Evolutionary conservation across 345 rosid genomes (phyloP), one percentile per base, ranked within the genome.

Genomic region (Lepidium aucheri): DNA sequence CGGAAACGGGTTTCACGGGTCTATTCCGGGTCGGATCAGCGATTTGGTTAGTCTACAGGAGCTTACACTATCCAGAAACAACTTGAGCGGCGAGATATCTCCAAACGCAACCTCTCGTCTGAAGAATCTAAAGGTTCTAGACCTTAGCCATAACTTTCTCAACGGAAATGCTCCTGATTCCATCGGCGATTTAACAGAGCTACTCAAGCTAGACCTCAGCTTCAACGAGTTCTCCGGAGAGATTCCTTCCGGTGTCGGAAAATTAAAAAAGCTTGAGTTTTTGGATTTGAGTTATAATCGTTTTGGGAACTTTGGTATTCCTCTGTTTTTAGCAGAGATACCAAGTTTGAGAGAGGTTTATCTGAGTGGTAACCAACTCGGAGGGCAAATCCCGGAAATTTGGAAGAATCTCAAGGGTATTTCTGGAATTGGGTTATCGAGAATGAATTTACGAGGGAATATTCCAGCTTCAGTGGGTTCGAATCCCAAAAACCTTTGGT

Each of bases 201-300:
- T 87, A 45, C 58, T 87, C 65, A 87, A 85, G 85, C 85, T 87
- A 22, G 95, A 88, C 44, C 70, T 85, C 70, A 79, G 84, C 72
- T 67, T 67, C 53, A 81, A 84, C 53, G 52, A 61, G 5, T 75
- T 82, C 56, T 73, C 72, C 28, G 87, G 85, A 11, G 76, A 72
- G 68, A 84, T 84, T 54, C 86, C 95, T 0, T 63, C 65, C 12
- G 73, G 79, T 12, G 42, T 84, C 9, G 79, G 80, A 9, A 74
- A 67, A 5, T 28, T 84, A 6, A 63, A 80, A 68, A 77, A 74
- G 4, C 55, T 83, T 61, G 81, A 79, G 62, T 80, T 87, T 46
- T 28, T 87, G 24, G 91, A 85, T 58, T 32, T 87, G 76, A 83
- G 95, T 63, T 85, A 70, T 8, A 85, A 85, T 61, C 75, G 70